Evolutionary conservation across 2,329 filamentous ascomycete species (phyloP).

Genomic region (Colletotrichum sp.): DNA sequence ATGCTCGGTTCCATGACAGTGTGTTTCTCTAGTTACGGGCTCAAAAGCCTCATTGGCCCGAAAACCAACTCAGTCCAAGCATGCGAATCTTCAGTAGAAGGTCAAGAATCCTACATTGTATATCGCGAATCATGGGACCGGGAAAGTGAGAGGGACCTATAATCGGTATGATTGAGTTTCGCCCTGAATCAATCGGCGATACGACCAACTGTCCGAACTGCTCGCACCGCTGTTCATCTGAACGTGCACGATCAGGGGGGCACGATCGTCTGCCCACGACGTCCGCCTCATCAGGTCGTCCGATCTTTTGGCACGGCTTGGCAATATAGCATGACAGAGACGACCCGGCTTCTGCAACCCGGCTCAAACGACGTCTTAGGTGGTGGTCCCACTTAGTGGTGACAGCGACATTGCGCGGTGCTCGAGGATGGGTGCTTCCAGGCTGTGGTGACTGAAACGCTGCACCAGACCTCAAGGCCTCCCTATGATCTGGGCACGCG

Average conservation of each 20-base stretch:
- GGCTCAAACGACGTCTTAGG: background rate
- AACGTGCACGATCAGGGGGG: background rate
- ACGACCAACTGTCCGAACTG: background rate
- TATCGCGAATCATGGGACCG: background rate
- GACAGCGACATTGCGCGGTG: background rate
- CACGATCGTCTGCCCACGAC: background rate
- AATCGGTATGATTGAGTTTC: background rate
- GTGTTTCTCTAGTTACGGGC: background rate
- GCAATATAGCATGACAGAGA: background rate
- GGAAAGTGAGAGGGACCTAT: background rate
- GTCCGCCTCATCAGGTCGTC: background rate
- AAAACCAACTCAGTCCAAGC: accelerated
- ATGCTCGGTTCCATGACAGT: accelerated
- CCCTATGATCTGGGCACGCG: background rate
- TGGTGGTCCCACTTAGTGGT: background rate
- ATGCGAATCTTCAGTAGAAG: background rate
- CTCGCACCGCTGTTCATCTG: background rate
- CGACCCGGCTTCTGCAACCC: background rate
- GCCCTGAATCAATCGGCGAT: background rate
- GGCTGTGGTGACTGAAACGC: background rate
- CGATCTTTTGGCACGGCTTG: background rate
- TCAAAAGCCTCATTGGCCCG: background rate
- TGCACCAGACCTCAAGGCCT: background rate
- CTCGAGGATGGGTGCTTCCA: background rate
- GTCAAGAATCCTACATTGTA: accelerated